A percentile compares a stretch with the other conserved stretches of the same genome.
phyloP scores from a whole-genome alignment of 1,139 yeast species.

The Zhuliangozyma blackwelliae region DNA sequence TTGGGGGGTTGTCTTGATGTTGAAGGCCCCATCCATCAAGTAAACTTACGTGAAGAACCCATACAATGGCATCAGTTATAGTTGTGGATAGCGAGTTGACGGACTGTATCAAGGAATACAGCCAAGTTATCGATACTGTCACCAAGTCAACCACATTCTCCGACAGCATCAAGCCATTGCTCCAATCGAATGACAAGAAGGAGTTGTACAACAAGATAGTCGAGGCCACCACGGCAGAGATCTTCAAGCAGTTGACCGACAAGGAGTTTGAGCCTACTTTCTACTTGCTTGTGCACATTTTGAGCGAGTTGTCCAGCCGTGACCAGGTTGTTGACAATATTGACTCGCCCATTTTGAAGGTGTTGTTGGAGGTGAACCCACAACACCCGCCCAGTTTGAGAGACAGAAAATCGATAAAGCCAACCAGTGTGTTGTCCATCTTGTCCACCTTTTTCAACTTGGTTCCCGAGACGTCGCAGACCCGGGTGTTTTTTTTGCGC shows the following conservation, averaged over 20 bases:
- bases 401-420: constrained; percentile 44
- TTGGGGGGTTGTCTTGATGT: no score
- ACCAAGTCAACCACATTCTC: constrained; percentile 27
- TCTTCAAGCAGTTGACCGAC: constrained; percentile 35
- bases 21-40: no score
- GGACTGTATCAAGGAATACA: constrained; percentile 40
- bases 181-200: constrained; percentile 26
- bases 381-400: constrained; percentile 39
- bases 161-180: constrained; percentile 20
- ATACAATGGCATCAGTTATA: constrained; percentile 40
- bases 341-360: constrained; percentile 25
- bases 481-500: constrained; percentile 30
- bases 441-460: constrained; percentile 44
- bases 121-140: constrained; percentile 34
- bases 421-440: constrained; percentile 41
- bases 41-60: no score
- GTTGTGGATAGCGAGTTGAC: constrained; percentile 44
- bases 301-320: constrained; percentile 24
- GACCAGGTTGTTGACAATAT: constrained; percentile 23
- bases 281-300: constrained; percentile 38
- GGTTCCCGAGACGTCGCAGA: constrained; percentile 30
- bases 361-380: constrained; percentile 34
- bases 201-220: constrained; percentile 27
- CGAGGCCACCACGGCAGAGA: constrained; percentile 21
- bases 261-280: constrained; percentile 45